Conservation (phyloP, 108 stramenopile genomes). For the Nitzschia inconspicua region DNA sequence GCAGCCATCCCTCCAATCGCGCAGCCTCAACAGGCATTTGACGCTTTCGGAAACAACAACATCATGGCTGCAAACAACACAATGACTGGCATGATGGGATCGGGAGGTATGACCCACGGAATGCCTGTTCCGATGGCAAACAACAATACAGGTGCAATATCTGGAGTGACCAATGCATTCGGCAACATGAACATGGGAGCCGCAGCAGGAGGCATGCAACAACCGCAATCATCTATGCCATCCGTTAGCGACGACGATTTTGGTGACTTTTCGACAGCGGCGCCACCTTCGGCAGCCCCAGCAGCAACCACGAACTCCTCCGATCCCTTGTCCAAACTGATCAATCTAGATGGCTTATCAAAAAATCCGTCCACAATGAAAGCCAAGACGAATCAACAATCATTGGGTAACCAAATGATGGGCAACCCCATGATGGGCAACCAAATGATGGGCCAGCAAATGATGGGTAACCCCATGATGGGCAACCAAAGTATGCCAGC, state of each 20-base stretch:
- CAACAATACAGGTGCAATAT: constrained; percentile 1
- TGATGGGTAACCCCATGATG: too few species aligned
- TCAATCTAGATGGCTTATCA: constrained; percentile 71
- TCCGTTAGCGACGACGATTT: constrained; percentile 35
- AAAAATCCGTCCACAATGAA: constrained; percentile 63
- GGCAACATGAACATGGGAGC: constrained; percentile 25
- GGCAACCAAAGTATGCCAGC: too few species aligned
- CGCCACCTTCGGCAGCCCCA: constrained; percentile 25
- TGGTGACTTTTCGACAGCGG: constrained; percentile 64
- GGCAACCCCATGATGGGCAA: too few species aligned
- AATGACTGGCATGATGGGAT: constrained; percentile 12
- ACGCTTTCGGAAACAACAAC: constrained; percentile 56
- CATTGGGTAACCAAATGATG: too few species aligned
- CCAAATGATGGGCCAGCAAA: too few species aligned
- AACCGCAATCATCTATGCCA: constrained; percentile 11
- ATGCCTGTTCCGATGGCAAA: too few species aligned
- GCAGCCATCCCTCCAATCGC: constrained; percentile 29
- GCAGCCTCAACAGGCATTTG: constrained; percentile 35
- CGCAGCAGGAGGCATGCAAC: constrained; percentile 14
- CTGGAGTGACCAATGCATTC: constrained; percentile 24
- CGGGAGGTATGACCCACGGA: too few species aligned
- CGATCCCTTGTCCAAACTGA: constrained; percentile 74
- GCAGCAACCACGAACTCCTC: constrained; percentile 33
- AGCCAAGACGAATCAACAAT: constrained; percentile 30
- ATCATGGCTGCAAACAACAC: constrained; percentile 1